These are phyloP conservation scores for Phytophthora agathidicida DNA, from an alignment of 352 stramenopile genomes.

Conservation along the genomic window DNA sequence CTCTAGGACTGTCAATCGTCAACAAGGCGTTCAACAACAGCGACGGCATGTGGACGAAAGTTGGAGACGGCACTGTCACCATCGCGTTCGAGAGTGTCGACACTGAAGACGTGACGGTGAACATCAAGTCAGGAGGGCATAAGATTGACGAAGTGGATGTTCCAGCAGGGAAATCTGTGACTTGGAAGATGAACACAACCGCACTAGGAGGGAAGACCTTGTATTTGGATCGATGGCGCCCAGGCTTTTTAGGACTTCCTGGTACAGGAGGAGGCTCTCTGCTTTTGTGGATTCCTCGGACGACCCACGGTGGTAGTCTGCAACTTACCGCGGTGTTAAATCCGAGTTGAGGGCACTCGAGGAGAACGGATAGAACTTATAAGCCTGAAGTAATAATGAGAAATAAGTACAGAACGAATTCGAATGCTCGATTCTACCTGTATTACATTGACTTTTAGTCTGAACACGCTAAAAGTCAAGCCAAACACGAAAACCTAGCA, in stretches of 20 bases:
- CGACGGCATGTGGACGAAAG: conserved; percentile 38
- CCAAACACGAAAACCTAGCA: no score
- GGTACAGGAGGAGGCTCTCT: conserved; percentile 39
- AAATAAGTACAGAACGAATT: no score
- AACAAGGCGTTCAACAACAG: conserved; percentile 48
- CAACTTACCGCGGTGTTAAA: conserved; percentile 35
- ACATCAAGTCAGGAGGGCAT: conserved; percentile 45
- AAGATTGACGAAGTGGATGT: conserved; percentile 40
- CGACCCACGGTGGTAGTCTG: conserved; percentile 25
- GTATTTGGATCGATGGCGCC: conserved; percentile 50
- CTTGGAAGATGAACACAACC: conserved; percentile 31
- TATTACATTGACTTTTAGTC: no score
- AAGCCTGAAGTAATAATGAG: no score
- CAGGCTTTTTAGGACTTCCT: conserved; percentile 35
- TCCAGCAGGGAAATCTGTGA: conserved; percentile 20
- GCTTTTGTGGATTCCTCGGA: conserved; percentile 41
- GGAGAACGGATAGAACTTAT: no score
- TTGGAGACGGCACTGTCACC: conserved; percentile 34
- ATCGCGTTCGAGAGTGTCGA: conserved; percentile 48
- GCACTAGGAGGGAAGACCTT: conserved; percentile 42
- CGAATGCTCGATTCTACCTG: no score
- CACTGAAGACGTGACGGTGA: conserved; percentile 38
- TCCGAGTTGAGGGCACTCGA: conserved; percentile 5
- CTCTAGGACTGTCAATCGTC: conserved; percentile 44
- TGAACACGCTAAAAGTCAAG: no score